Evolutionary conservation across 345 rosid genomes (phyloP), one percentile per base, ranked within the genome.

Genomic region (Nasturtium officinale): DNA sequence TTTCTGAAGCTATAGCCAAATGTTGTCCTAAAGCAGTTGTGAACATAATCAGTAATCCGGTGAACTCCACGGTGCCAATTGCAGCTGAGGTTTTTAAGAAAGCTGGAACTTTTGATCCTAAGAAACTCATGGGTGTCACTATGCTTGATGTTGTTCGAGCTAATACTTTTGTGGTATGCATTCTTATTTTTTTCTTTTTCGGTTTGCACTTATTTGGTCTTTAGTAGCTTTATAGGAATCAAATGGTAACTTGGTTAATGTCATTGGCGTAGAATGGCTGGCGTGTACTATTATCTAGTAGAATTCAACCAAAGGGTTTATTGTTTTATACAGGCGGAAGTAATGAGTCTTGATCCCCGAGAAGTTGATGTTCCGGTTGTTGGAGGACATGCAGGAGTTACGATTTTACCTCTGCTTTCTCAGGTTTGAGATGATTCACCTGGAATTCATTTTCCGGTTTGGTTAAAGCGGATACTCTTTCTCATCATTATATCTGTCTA

Each of bases 91-190:
- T 92, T 79, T 90, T 92, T 72, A 95, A 90, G 84, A 92, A 85
- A 80, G 92, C 92, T 71, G 98, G 97, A 4, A 85, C 85, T 28
- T 90, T 82, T 83, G 88, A 92, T 78, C 99, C 98, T 0, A 89
- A 84, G 72, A 83, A 85, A 63, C 89, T 95, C 81, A 67, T 92
- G 84, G 99, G 97, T 58, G 99, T 92, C 58, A 92, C 98, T 13
- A 90, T 85, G 91, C 98, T 95, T 66, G 99, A 95, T 81, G 96
- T 87, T 84, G 98, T 92, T 28, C 78, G 99, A 86, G 99, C 98
- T 21, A 95, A 90, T 71, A 95, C 99, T 9, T 95, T 95, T 80
- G 98, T 89, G 98, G 98, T 95, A 83, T 63, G 87, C 32, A 56
- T 12, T 51, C n/a, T 0, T 13, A 42, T 11, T n/a, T 12, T 23